Conservation (phyloP, 164 flowering plant genomes). For the Hamamelis virginiana region DNA sequence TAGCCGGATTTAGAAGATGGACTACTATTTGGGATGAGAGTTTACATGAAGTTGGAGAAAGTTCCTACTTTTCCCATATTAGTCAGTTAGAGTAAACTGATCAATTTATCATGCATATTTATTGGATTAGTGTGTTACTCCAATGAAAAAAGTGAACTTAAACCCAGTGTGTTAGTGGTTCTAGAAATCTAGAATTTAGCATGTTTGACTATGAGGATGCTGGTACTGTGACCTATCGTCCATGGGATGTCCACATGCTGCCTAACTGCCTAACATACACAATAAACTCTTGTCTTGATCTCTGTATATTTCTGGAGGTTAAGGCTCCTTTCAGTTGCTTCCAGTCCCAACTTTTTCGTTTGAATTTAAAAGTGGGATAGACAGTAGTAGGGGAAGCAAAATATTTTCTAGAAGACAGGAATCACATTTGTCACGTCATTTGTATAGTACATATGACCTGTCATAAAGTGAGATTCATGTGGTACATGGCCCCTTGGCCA, state of each 20-base stretch:
- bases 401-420: background rate
- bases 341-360: background rate
- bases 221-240: no score
- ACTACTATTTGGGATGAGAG: no score
- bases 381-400: background rate
- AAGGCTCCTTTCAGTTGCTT: background rate
- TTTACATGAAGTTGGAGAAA: no score
- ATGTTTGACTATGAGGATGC: no score
- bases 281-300: background rate
- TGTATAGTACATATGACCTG: background rate
- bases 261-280: background rate
- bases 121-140: no score
- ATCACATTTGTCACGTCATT: background rate
- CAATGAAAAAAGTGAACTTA: no score
- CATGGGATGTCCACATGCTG: background rate
- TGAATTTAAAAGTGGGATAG: background rate
- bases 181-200: no score
- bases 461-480: background rate
- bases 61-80: no score
- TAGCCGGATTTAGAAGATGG: no score
- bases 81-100: no score
- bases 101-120: no score
- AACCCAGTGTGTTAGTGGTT: no score
- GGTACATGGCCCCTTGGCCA: background rate
- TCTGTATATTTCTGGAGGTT: background rate